Evolutionary conservation across 2,329 filamentous ascomycete species (phyloP).

Genomic region (Beauveria varroae): DNA sequence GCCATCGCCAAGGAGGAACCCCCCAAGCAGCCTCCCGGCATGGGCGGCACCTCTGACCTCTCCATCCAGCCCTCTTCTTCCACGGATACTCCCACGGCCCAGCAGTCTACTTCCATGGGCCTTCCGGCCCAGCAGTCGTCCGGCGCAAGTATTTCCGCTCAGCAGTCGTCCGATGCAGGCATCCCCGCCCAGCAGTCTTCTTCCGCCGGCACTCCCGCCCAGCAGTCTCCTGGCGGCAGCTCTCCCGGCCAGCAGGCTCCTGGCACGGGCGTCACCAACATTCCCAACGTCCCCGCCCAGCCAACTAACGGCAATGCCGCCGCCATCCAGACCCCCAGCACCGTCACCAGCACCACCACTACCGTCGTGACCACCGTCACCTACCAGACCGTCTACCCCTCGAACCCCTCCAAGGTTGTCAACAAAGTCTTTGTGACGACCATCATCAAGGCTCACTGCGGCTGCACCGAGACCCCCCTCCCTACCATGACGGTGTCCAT

Average conservation of each 20-base stretch:
- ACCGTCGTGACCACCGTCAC: conserved; percentile 8
- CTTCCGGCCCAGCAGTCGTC: background rate
- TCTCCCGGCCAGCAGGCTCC: background rate
- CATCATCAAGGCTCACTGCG: conserved; percentile 8
- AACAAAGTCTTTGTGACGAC: background rate
- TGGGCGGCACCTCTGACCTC: conserved; percentile 13
- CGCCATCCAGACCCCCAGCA: background rate
- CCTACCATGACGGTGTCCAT: background rate
- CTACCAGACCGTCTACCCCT: conserved; percentile 9
- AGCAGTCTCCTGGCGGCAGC: background rate
- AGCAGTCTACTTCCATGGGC: no score
- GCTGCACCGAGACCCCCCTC: background rate
- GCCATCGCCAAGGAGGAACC: conserved; percentile 22
- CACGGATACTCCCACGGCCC: no score
- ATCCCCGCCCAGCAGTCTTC: background rate
- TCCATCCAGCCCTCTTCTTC: background rate
- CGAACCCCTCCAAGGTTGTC: background rate
- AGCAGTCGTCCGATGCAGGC: background rate
- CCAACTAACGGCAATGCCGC: background rate
- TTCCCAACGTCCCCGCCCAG: background rate
- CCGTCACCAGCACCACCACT: background rate
- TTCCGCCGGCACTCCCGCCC: background rate
- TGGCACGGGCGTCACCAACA: no score
- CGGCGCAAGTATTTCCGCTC: background rate
- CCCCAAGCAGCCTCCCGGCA: conserved; percentile 27